These are phyloP conservation scores for Phellopilus nigrolimitatus DNA, from an alignment of 1,284 basidiomycete genomes.

Conservation along the genomic window DNA sequence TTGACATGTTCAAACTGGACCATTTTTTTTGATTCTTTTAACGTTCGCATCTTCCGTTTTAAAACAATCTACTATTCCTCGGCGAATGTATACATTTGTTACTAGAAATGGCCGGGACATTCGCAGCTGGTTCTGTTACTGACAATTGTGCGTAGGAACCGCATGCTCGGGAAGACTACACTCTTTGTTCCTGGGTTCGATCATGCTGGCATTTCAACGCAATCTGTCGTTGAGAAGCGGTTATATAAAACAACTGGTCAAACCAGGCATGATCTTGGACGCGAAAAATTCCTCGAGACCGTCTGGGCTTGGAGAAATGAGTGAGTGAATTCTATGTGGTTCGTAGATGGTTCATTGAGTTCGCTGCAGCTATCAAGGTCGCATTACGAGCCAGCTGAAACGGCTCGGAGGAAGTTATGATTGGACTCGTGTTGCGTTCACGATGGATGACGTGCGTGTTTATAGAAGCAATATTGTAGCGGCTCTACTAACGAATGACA, in stretches of 20 bases:
- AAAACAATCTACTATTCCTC: no score
- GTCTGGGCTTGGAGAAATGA: conserved; percentile 98
- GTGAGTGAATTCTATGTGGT: conserved; percentile 39
- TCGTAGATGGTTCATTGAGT: conserved; percentile 29
- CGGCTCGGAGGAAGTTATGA: conserved; percentile 93
- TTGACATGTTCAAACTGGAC: no score
- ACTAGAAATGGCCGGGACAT: no score
- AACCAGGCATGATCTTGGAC: conserved; percentile 90
- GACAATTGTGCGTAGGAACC: conserved; percentile 56
- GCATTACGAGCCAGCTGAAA: conserved; percentile 88
- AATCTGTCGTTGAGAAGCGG: conserved; percentile 96
- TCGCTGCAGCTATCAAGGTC: conserved; percentile 31
- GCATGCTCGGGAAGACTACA: conserved; percentile 92
- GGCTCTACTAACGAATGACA: background rate
- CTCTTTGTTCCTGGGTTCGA: conserved; percentile 95
- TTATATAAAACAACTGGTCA: conserved; percentile 81
- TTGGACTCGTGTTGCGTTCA: conserved; percentile 93
- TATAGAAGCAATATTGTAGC: background rate
- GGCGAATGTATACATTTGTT: no score
- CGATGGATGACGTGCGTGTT: conserved; percentile 79
- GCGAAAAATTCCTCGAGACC: conserved; percentile 87
- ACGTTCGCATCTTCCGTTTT: no score
- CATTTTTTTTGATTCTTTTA: no score
- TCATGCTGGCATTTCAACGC: conserved; percentile 98
- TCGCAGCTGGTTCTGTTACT: no score